These are phyloP conservation scores for Gossypium lobatum DNA, from an alignment of 441 rosid species.

Conservation along the genomic window DNA sequence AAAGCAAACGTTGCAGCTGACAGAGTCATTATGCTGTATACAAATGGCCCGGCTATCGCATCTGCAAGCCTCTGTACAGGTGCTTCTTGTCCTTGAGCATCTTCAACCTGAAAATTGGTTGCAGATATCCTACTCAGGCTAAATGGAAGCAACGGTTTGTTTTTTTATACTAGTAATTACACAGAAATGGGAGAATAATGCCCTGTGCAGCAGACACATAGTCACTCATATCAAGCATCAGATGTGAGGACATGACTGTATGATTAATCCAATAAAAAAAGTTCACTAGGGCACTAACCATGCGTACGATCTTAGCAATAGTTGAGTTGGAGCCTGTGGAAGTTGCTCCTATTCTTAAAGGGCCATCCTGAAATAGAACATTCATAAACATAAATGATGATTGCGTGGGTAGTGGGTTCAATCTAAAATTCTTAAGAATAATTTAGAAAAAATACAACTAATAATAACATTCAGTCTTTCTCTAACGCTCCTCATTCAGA, in stretches of 20 bases:
- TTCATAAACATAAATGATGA: not conserved
- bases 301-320: conserved; percentile 76
- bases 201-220: not conserved
- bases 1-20: conserved; percentile 89
- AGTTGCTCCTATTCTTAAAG: conserved; percentile 77
- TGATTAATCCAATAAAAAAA: not conserved
- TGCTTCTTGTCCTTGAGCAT: conserved; percentile 92
- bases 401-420: not conserved
- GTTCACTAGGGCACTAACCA: conserved; percentile 44
- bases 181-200: not conserved
- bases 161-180: not conserved
- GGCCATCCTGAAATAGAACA: conserved; percentile 75
- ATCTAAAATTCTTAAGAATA: not conserved
- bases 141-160: not conserved
- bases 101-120: conserved; percentile 62
- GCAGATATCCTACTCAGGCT: not conserved
- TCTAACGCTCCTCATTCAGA: conserved; percentile 5
- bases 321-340: conserved; percentile 86
- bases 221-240: not conserved
- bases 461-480: not conserved
- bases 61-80: conserved; percentile 95
- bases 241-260: conserved; percentile 4
- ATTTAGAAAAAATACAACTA: not conserved
- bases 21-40: conserved; percentile 70
- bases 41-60: conserved; percentile 93